These are phyloP conservation scores for Xerocomellus intermedius DNA, from an alignment of 768 basidiomycete genomes.

Conservation along the genomic window DNA sequence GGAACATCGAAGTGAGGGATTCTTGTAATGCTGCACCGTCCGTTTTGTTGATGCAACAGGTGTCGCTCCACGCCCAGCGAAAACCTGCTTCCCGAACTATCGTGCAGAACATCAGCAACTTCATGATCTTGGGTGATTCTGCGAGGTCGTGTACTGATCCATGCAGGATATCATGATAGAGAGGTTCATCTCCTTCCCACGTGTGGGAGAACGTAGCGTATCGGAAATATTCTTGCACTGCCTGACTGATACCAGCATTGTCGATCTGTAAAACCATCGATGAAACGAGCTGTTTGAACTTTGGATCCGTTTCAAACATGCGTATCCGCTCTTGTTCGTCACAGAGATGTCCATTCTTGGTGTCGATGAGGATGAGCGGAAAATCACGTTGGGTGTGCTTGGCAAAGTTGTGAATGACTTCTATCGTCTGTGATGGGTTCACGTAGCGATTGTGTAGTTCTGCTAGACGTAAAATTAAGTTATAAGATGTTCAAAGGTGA, in stretches of 20 bases:
- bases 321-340: slow-evolving; percentile 1
- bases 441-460: slow-evolving; percentile 1
- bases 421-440: slow-evolving; percentile 5
- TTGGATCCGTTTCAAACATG: slow-evolving; percentile 8
- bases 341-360: slow-evolving; percentile 14
- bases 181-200: slow-evolving; percentile 20
- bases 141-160: slow-evolving; percentile 9
- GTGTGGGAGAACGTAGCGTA: slow-evolving; percentile 26
- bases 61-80: slow-evolving; percentile 26
- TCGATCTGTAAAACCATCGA: slow-evolving; percentile 7
- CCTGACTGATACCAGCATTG: neutral
- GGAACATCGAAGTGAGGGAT: slow-evolving; percentile 28
- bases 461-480: neutral
- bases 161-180: slow-evolving; percentile 13
- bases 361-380: slow-evolving; percentile 17
- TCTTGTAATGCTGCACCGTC: slow-evolving; percentile 15
- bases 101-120: slow-evolving; percentile 18
- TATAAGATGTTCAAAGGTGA: neutral
- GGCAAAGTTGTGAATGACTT: neutral
- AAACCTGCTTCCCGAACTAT: slow-evolving; percentile 15
- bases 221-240: slow-evolving; percentile 11
- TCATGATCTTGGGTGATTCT: slow-evolving; percentile 6
- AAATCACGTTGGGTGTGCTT: slow-evolving; percentile 3
- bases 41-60: slow-evolving; percentile 25
- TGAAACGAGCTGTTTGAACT: slow-evolving; percentile 17